Evolutionary conservation across 768 basidiomycete species (phyloP).

Genomic region (Mrakia blollopis): DNA sequence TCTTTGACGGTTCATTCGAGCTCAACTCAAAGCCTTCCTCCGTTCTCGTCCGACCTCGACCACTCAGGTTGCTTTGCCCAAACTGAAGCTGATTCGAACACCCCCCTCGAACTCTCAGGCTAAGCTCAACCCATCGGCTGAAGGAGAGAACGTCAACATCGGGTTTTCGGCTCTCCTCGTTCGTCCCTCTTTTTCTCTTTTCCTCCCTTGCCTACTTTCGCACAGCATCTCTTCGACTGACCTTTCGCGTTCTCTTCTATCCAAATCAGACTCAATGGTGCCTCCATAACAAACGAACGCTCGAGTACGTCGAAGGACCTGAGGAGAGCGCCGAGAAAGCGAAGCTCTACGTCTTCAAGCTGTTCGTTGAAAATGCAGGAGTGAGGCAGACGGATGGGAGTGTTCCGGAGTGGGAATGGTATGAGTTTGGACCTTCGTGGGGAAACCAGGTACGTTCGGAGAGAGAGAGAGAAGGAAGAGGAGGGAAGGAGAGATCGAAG

Average conservation of each 20-base stretch:
- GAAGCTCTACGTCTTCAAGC: neutral
- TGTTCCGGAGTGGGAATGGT: neutral
- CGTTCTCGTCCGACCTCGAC: neutral
- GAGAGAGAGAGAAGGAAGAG: neutral
- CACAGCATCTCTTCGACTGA: neutral
- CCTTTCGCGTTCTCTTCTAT: neutral
- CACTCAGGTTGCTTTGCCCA: neutral
- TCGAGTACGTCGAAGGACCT: neutral
- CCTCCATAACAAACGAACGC: neutral
- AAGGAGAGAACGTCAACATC: neutral
- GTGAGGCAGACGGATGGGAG: neutral
- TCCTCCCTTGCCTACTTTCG: neutral
- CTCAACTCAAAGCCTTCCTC: no score
- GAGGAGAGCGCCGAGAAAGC: neutral
- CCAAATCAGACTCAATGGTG: neutral
- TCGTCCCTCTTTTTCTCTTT: neutral
- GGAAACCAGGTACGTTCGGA: neutral
- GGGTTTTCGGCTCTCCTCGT: neutral
- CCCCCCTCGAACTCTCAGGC: neutral
- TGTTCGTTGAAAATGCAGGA: neutral
- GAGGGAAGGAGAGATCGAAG: neutral
- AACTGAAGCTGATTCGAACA: neutral
- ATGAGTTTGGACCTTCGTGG: neutral
- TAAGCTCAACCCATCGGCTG: neutral
- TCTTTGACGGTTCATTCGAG: no score